Evolutionary conservation across 1,284 basidiomycete species (phyloP).

Genomic region (Clitocybe nebularis): DNA sequence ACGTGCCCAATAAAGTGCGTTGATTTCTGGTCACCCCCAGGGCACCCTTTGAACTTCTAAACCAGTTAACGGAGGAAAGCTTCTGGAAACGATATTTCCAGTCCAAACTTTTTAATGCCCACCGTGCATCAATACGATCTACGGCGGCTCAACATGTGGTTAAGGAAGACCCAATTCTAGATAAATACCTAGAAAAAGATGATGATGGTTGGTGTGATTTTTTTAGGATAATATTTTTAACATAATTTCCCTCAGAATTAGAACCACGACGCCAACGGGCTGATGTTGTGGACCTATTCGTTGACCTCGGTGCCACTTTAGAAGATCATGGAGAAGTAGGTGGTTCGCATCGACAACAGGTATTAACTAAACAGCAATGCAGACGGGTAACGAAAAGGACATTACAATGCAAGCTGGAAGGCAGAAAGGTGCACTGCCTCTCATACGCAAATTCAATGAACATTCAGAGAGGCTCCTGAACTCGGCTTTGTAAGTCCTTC

Average conservation of each 20-base stretch:
- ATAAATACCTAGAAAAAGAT: slow-evolving; percentile 91
- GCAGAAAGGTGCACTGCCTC: slow-evolving; percentile 81
- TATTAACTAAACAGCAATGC: slow-evolving; percentile 6
- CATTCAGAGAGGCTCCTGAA: slow-evolving; percentile 89
- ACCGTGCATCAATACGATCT: slow-evolving; percentile 89
- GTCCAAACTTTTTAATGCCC: slow-evolving; percentile 90
- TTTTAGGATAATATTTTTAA: not conserved
- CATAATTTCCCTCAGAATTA: slow-evolving; percentile 49
- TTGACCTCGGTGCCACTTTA: slow-evolving; percentile 85
- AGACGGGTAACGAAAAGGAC: slow-evolving; percentile 88
- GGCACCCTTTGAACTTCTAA: slow-evolving; percentile 11
- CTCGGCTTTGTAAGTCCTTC: slow-evolving; percentile 56
- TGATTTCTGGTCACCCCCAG: slow-evolving; percentile 12
- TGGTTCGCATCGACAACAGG: slow-evolving; percentile 1
- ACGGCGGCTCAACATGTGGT: slow-evolving; percentile 81
- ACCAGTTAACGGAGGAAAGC: slow-evolving; percentile 79
- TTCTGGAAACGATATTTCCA: slow-evolving; percentile 99
- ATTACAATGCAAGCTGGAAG: slow-evolving; percentile 95
- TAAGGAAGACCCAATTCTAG: slow-evolving; percentile 92
- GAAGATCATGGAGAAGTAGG: slow-evolving; percentile 88
- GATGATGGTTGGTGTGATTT: slow-evolving; percentile 72
- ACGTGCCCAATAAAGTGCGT: slow-evolving; percentile 80
- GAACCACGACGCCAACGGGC: slow-evolving; percentile 73
- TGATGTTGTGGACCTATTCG: slow-evolving; percentile 71
- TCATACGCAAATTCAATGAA: slow-evolving; percentile 97